Percentiles rank a stretch among this genome's conserved stretches.
Evolutionary conservation across 306 rosid genomes (phyloP).

Genomic region (Psophocarpus tetragonolobus): DNA sequence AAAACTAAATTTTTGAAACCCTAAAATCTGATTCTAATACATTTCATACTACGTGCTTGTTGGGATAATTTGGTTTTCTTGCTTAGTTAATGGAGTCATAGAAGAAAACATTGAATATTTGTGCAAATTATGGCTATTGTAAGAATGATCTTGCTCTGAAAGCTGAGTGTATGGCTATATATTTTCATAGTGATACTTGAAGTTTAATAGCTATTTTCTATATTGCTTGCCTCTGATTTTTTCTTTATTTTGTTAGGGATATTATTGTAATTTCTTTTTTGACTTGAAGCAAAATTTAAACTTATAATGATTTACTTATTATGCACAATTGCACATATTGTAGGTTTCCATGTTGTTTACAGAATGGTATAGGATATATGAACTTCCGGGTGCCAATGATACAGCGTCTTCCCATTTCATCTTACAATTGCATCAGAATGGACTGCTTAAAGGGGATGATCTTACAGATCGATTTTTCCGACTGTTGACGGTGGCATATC

Average conservation of each 20-base stretch:
- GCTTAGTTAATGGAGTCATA: background rate
- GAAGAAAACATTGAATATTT: background rate
- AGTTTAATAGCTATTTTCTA: background rate
- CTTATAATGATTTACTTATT: conserved; percentile 16
- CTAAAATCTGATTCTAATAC: background rate
- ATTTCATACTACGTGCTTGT: background rate
- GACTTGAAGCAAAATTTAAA: background rate
- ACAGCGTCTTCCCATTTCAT: conserved; percentile 63
- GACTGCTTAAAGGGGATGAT: conserved; percentile 91
- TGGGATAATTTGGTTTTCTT: background rate
- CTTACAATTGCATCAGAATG: conserved; percentile 75
- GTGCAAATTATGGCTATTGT: background rate
- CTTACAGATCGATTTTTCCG: conserved; percentile 84
- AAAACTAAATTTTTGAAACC: background rate
- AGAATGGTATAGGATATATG: conserved; percentile 91
- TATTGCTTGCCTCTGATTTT: background rate
- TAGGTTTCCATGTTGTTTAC: conserved; percentile 76
- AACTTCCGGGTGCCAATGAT: conserved; percentile 80
- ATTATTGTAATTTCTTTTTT: background rate
- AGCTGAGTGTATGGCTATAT: background rate
- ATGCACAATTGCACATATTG: conserved; percentile 33
- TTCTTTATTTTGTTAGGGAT: background rate
- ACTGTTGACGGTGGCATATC: conserved; percentile 58
- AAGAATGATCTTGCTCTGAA: background rate
- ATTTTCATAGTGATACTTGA: background rate